phyloP scores from a whole-genome alignment of 108 stramenopile genomes.

The Cyclotella baltica region DNA sequence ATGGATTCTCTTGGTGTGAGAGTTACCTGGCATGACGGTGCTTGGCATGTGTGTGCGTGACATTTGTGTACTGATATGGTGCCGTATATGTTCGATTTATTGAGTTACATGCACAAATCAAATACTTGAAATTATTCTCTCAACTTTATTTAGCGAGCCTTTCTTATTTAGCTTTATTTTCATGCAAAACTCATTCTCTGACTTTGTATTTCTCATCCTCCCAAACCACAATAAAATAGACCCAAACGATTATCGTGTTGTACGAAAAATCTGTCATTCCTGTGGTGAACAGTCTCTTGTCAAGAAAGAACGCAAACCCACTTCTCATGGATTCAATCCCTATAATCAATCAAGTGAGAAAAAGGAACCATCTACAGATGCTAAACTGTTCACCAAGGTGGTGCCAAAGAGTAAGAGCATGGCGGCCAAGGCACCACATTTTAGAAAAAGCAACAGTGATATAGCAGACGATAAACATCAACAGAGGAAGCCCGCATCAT shows the following conservation, averaged over 20 bases:
- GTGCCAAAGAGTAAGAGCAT: conserved; percentile 1
- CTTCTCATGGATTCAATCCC: conserved; percentile 21
- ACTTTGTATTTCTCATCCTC: neutral
- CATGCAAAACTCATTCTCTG: neutral
- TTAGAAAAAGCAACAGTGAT: neutral
- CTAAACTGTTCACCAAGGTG: neutral
- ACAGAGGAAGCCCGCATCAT: neutral
- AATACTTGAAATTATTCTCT: too few relatives aligned
- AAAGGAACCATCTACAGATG: neutral
- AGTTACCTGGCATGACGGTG: too few relatives aligned
- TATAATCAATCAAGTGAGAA: neutral
- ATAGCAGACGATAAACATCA: neutral
- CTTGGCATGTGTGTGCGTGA: too few relatives aligned
- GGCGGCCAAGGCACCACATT: conserved; percentile 5
- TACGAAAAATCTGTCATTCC: conserved; percentile 22
- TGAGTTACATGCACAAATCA: too few relatives aligned
- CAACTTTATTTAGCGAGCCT: too few relatives aligned
- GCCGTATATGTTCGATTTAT: too few relatives aligned
- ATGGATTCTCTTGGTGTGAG: too few relatives aligned
- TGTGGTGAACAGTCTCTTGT: conserved; percentile 9
- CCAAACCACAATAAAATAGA: conserved; percentile 3
- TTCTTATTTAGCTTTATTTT: too few relatives aligned
- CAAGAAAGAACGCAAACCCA: conserved; percentile 8
- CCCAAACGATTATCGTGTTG: conserved; percentile 5
- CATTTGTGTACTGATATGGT: too few relatives aligned